Evolutionary conservation across 2,329 filamentous ascomycete genomes (phyloP), one percentile per base, ranked within the genome.

Genomic region (Helotiales sp.): DNA sequence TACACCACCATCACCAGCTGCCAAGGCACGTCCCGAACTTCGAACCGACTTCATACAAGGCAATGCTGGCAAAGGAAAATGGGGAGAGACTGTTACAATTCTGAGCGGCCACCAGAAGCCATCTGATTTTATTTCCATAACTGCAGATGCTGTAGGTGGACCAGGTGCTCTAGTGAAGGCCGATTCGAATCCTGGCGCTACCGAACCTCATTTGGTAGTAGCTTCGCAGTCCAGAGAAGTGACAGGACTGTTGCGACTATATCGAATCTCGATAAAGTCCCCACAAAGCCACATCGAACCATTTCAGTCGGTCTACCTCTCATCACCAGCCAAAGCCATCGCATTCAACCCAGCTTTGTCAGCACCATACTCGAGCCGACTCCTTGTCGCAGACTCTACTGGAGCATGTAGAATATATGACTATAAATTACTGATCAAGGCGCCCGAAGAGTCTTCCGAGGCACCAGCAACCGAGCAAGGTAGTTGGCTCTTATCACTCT

Each of bases 401-500:
- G 79, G 84, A 13, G 82, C 81, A 7, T 81, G 83, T 22, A 79
- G 85, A 34, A 78, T 88, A 59, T 88, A 87, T 68, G 84, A 87
- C 69, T 87, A 83, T 64, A 78, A 79, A 1, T 67, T 76, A 5
- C 74, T 84, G 2, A 79, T 82, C 0, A 77, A 83, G 40, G 75
- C 79, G 0, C 83, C 13, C 74, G 77, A 57, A 77, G 81, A 17
- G 76, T 78, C 5, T 81, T 81, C 62, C 78, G 83, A 10, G 72
- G 48, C 48, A 36, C 44, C 44, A 17, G 50, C 53, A n/a, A 27
- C 55, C n/a, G 62, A 69, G 46, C 83, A 86, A 63, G 85, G 85
- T 31, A 86, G 83, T 1, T 88, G 85, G 84, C 75, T 87, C 1
- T 71, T 88, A 10, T 86, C 85, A 1, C 75, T 88, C 5, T 86